Evolutionary conservation across 2,329 filamentous ascomycete genomes (phyloP), one percentile per base, ranked within the genome.

Genomic region (Trichoderma sp.): DNA sequence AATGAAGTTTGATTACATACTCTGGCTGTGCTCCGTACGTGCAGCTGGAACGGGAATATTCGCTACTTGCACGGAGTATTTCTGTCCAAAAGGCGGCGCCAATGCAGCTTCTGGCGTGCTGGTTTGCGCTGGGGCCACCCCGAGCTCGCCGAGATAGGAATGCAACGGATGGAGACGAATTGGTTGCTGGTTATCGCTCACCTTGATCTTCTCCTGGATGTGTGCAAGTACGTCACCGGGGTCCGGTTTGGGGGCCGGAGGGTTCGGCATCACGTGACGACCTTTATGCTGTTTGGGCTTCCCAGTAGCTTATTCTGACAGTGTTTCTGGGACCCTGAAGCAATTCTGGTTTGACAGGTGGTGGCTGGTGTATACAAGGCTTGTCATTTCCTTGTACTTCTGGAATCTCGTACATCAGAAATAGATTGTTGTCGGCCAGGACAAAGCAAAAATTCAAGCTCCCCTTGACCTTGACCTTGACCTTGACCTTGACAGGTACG

Each of bases 311-410:
- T 35, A 35, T 13, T n/a, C n/a, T 19, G 19, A 19, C 40, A 43
- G 16, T 40, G 37, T 19, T 6, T n/a, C 19, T 43, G 16, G 37
- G 40, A 19, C 40, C 6, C 53, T 52, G 67, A 55, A 53, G 67
- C 53, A 31, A 53, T 55, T 69, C 58, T 43, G 67, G 53, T 64
- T 69, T 62, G 67, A 55, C 43, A 40, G 31, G 58, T 59, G 57
- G 55, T 10, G 31, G 43, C 27, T 37, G 27, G 5, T 55, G 35
- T 19, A 27, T 19, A 4, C 40, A 43, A n/a, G 19, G 19, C 19
- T n/a, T 31, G 27, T 55, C 11, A 13, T 35, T 5, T 14, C 11
- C 13, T 27, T 8, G 24, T 55, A 31, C 52, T 55, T 16, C 24
- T 29, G 24, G 10, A 21, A 49, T 13, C 13, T 24, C 8, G 47